A percentile compares a stretch with the other conserved stretches of the same genome.
Conservation (phyloP, 2,329 filamentous ascomycete genomes). For the Aspergillus niger region DNA sequence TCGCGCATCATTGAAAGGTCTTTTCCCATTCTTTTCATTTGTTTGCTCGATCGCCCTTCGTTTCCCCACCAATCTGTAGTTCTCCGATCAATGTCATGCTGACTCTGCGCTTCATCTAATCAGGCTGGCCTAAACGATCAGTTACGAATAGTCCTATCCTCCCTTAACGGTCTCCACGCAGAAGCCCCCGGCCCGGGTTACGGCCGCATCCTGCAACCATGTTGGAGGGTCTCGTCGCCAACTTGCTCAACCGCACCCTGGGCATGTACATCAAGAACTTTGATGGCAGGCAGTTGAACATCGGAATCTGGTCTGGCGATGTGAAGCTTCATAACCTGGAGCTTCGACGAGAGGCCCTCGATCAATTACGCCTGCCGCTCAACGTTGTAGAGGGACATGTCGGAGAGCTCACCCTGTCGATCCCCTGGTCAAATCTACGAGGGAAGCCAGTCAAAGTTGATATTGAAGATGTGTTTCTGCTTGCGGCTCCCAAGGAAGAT, state of each 20-base stretch:
- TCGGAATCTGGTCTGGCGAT: slow-evolving; percentile 98
- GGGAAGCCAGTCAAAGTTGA: slow-evolving; percentile 92
- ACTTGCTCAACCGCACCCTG: slow-evolving; percentile 97
- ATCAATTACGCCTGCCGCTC: slow-evolving; percentile 93
- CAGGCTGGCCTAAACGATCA: slow-evolving; percentile 12
- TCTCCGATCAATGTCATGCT: slow-evolving; percentile 3
- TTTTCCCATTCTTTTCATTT: slow-evolving; percentile 10
- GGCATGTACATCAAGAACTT: slow-evolving; percentile 99
- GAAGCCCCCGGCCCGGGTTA: slow-evolving; percentile 68
- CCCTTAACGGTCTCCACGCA: slow-evolving; percentile 13
- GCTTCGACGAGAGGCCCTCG: slow-evolving; percentile 88
- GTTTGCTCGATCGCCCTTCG: slow-evolving; percentile 5
- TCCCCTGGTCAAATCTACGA: slow-evolving; percentile 95
- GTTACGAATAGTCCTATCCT: background rate
- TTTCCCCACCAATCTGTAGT: background rate
- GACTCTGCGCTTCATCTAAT: slow-evolving; percentile 6
- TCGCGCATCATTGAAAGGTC: slow-evolving; percentile 22
- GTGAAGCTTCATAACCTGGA: slow-evolving; percentile 93
- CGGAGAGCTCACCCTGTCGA: slow-evolving; percentile 84
- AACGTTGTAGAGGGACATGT: slow-evolving; percentile 96
- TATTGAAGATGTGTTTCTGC: slow-evolving; percentile 93
- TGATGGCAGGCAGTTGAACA: slow-evolving; percentile 94
- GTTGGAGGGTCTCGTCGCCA: slow-evolving; percentile 96
- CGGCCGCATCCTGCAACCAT: slow-evolving; percentile 68
- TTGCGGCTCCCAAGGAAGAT: slow-evolving; percentile 95